Conservation (phyloP, 768 basidiomycete genomes). For the Rhodotorula graminis region DNA sequence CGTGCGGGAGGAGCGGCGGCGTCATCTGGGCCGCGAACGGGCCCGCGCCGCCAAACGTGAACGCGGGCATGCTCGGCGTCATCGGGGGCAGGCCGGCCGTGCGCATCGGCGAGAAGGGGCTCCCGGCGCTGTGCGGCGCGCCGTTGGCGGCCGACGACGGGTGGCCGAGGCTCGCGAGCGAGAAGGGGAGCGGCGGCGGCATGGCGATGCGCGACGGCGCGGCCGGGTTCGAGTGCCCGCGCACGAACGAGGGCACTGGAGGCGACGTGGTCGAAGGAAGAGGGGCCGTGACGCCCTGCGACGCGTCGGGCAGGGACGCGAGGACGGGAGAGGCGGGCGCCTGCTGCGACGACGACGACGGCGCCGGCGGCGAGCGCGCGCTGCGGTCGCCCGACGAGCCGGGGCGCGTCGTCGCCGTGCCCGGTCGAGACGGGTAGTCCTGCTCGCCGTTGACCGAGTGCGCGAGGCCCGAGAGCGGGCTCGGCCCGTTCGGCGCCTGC, state of each 20-base stretch:
- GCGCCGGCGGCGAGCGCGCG: too few relatives aligned
- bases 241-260: background rate
- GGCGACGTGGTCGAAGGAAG: background rate
- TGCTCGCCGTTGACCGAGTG: background rate
- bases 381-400: background rate
- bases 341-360: too few relatives aligned
- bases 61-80: slow-evolving; percentile 96
- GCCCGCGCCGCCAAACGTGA: slow-evolving; percentile 60
- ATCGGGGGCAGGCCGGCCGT: slow-evolving; percentile 76
- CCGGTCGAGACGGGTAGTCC: background rate
- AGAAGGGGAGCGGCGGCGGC: slow-evolving; percentile 46
- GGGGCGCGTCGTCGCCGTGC: background rate
- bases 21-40: slow-evolving; percentile 49
- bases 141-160: background rate
- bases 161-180: background rate
- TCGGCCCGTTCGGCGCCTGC: background rate
- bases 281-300: background rate
- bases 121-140: background rate
- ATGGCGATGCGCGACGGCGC: slow-evolving; percentile 47
- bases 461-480: background rate
- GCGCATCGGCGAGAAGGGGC: slow-evolving; percentile 30
- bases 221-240: slow-evolving; percentile 24
- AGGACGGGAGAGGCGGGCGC: background rate
- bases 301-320: background rate
- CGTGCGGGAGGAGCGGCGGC: slow-evolving; percentile 49